Percentiles rank a stretch among this genome's conserved stretches.
Evolutionary conservation across 345 rosid genomes (phyloP).

Genomic region (Citrus cavaleriei): DNA sequence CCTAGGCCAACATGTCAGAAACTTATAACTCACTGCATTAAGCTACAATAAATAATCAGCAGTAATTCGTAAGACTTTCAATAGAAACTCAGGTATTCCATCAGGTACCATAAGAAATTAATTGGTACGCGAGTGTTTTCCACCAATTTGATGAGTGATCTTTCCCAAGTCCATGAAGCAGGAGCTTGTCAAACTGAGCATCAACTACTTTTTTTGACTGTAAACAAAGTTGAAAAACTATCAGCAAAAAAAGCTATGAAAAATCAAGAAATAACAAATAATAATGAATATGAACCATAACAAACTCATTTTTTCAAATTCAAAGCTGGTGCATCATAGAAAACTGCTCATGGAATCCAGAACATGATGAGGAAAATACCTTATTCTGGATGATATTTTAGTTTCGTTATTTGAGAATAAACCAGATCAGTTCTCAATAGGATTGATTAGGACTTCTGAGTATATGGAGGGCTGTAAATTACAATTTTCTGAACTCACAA

Average conservation of each 20-base stretch:
- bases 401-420: background rate
- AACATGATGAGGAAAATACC: background rate
- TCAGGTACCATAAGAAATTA: slow-evolving; percentile 33
- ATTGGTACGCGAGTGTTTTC: slow-evolving; percentile 40
- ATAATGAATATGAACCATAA: background rate
- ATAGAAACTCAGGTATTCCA: background rate
- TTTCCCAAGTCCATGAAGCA: slow-evolving; percentile 50
- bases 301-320: background rate
- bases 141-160: slow-evolving; percentile 42
- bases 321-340: background rate
- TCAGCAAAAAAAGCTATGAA: slow-evolving; percentile 5
- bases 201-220: slow-evolving; percentile 40
- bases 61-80: background rate
- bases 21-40: background rate
- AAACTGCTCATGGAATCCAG: background rate
- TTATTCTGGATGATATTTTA: background rate
- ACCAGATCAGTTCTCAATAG: background rate
- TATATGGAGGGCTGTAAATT: background rate
- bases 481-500: background rate
- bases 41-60: background rate
- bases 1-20: background rate
- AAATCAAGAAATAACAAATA: background rate
- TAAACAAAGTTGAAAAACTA: slow-evolving; percentile 2
- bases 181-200: slow-evolving; percentile 41
- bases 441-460: background rate